phyloP scores from a whole-genome alignment of 2,329 filamentous ascomycete species.

The Aureobasidium sp. region DNA sequence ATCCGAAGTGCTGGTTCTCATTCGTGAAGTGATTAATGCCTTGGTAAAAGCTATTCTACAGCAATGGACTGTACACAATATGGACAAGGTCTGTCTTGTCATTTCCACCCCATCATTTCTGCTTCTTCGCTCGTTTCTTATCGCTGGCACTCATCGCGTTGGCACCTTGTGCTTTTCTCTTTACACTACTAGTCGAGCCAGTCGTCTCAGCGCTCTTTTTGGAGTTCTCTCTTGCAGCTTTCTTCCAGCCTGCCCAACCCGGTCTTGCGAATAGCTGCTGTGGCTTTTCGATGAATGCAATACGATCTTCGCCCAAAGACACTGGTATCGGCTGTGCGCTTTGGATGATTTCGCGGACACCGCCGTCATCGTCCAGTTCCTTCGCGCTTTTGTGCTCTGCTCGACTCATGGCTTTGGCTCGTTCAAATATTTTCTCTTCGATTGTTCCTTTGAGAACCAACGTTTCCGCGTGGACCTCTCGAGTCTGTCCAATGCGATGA shows the following conservation, averaged over 20 bases:
- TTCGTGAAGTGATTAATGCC: neutral
- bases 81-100: neutral
- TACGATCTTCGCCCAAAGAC: slow-evolving; percentile 31
- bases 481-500: slow-evolving; percentile 76
- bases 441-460: slow-evolving; percentile 72
- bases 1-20: neutral
- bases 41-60: neutral
- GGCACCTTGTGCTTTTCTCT: neutral
- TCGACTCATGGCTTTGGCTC: slow-evolving; percentile 67
- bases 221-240: neutral
- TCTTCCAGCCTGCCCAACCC: slow-evolving; percentile 21
- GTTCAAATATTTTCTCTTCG: slow-evolving; percentile 74
- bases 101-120: neutral
- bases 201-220: neutral
- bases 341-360: slow-evolving; percentile 53
- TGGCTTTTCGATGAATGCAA: slow-evolving; percentile 34
- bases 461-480: slow-evolving; percentile 76
- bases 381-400: slow-evolving; percentile 48
- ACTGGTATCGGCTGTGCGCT: slow-evolving; percentile 45
- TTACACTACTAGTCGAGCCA: neutral
- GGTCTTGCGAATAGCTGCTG: slow-evolving; percentile 40
- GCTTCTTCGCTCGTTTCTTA: neutral
- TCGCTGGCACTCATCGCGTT: neutral
- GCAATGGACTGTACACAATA: neutral
- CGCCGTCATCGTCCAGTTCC: slow-evolving; percentile 51